phyloP scores from a whole-genome alignment of 2,329 filamentous ascomycete genomes.

The Mycosphaerella sp. region DNA sequence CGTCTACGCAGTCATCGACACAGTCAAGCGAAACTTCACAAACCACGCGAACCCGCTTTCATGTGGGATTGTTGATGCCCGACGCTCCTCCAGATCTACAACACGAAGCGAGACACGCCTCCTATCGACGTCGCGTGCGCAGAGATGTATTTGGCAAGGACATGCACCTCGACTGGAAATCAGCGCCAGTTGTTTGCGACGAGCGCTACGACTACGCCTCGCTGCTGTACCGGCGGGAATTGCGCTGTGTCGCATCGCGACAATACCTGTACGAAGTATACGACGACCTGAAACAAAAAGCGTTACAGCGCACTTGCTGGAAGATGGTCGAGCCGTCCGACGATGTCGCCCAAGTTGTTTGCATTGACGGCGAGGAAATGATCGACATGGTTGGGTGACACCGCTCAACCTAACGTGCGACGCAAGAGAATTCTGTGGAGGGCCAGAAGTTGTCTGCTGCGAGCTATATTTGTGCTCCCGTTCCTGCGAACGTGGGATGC shows the following conservation, averaged over 20 bases:
- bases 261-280: conserved; percentile 15
- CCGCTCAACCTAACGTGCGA: conserved; percentile 1
- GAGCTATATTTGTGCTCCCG: background rate
- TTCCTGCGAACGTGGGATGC: background rate
- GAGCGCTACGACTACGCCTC: conserved; percentile 15
- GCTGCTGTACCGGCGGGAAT: conserved; percentile 12
- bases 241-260: conserved; percentile 19
- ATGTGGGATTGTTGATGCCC: conserved; percentile 9
- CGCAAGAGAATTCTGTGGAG: background rate
- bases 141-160: conserved; percentile 15
- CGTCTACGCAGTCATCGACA: conserved; percentile 6
- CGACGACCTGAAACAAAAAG: conserved; percentile 8
- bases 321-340: background rate
- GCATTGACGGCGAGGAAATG: conserved; percentile 20
- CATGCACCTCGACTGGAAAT: conserved; percentile 22
- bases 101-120: conserved; percentile 5
- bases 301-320: background rate
- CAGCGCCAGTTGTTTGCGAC: conserved; percentile 18
- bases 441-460: background rate
- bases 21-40: conserved; percentile 5
- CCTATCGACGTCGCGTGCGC: conserved; percentile 15
- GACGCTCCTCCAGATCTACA: conserved; percentile 7
- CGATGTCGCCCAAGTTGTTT: background rate
- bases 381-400: conserved; percentile 25
- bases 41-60: conserved; percentile 1